Evolutionary conservation across 306 rosid species (phyloP).

Genomic region (Vigna nakashimae): DNA sequence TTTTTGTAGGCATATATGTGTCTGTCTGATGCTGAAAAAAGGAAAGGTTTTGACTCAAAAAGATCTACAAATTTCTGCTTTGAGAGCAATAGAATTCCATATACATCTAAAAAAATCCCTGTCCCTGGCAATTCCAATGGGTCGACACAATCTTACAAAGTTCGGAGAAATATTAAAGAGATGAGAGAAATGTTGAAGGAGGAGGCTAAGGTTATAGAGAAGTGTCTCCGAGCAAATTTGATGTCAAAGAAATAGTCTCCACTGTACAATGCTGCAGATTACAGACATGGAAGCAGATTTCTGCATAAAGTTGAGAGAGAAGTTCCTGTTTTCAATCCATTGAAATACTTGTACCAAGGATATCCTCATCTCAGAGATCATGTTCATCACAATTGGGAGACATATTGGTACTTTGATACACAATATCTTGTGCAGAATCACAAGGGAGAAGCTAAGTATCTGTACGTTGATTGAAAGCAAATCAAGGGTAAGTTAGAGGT

Average conservation of each 20-base stretch:
- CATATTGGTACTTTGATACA: conserved; percentile 56
- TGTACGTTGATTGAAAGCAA: no score
- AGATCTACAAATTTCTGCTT: conserved; percentile 69
- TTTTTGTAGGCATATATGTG: conserved; percentile 73
- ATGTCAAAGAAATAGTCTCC: conserved; percentile 58
- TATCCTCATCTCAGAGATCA: conserved; percentile 72
- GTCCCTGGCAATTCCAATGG: conserved; percentile 46
- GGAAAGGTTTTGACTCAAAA: conserved; percentile 70
- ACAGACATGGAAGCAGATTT: conserved; percentile 40
- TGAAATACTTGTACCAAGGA: conserved; percentile 62
- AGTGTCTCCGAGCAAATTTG: conserved; percentile 63
- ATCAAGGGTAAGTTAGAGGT: no score
- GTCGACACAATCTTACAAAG: conserved; percentile 53
- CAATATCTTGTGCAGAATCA: conserved; percentile 48
- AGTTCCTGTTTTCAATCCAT: conserved; percentile 81
- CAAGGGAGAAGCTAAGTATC: conserved; percentile 43
- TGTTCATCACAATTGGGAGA: conserved; percentile 46
- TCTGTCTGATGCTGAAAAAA: conserved; percentile 65
- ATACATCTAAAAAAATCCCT: conserved; percentile 40
- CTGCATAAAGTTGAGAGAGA: conserved; percentile 56
- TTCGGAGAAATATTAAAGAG: conserved; percentile 55
- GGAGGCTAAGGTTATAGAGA: conserved; percentile 85
- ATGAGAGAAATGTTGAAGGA: conserved; percentile 76
- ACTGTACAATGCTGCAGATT: conserved; percentile 45
- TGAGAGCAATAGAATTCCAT: conserved; percentile 73